Conservation (phyloP, 305 asterid genomes). For the Solanum hybrid region DNA sequence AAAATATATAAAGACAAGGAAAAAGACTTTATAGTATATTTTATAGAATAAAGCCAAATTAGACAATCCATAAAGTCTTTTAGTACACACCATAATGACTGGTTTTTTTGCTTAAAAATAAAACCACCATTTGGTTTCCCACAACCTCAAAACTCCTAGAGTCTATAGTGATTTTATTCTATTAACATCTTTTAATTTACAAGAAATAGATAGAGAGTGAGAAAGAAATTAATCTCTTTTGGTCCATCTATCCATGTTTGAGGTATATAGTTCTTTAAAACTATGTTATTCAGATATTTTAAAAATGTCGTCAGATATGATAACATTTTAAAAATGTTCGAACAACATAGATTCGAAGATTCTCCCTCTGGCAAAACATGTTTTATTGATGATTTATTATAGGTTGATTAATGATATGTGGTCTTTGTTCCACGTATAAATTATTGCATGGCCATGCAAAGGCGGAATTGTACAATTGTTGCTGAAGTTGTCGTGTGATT, state of each 20-base stretch:
- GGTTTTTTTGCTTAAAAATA: slow-evolving; percentile 12
- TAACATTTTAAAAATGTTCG: background rate
- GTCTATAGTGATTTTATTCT: slow-evolving; percentile 12
- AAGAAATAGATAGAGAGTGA: background rate
- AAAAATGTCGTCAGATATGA: background rate
- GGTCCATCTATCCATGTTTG: background rate
- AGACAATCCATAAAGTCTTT: slow-evolving; percentile 14
- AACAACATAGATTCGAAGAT: background rate
- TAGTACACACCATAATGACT: slow-evolving; percentile 25
- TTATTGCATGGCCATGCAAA: slow-evolving; percentile 55
- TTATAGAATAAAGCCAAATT: slow-evolving; percentile 9
- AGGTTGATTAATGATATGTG: slow-evolving; percentile 21
- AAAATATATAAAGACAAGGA: background rate
- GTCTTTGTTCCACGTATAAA: slow-evolving; percentile 17
- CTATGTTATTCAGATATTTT: background rate
- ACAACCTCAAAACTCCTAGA: slow-evolving; percentile 7
- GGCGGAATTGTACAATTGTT: slow-evolving; percentile 20
- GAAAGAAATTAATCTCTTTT: background rate
- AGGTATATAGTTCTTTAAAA: background rate
- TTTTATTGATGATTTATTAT: slow-evolving; percentile 19
- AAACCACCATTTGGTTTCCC: background rate
- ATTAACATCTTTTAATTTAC: slow-evolving; percentile 27
- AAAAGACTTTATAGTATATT: background rate
- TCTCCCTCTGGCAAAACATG: background rate
- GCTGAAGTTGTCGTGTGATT: slow-evolving; percentile 49